Percentiles rank a stretch among this genome's conserved stretches.
These are phyloP conservation scores for Lipomyces kockii DNA, from an alignment of 805 yeast species.

Conservation along the genomic window DNA sequence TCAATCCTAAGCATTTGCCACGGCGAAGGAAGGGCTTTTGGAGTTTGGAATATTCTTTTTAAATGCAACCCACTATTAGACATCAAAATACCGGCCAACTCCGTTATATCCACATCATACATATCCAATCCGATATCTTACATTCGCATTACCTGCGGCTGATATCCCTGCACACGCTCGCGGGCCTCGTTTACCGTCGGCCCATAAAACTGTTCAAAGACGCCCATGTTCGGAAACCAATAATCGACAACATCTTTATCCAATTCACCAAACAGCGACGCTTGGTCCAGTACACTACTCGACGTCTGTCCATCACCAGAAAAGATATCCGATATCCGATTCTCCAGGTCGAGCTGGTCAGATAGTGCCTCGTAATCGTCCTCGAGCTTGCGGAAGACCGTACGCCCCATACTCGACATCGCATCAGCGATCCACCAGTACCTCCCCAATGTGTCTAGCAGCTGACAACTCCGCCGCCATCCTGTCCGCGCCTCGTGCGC, in stretches of 20 bases:
- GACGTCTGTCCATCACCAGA: constrained; percentile 6
- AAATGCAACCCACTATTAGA: not conserved
- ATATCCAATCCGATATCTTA: not conserved
- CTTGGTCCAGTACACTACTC: constrained; percentile 37
- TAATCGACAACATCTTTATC: constrained; percentile 38
- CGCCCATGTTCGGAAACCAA: constrained; percentile 37
- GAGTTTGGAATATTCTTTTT: not conserved
- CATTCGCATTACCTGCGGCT: not conserved
- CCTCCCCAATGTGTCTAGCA: constrained; percentile 27
- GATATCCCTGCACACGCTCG: not conserved
- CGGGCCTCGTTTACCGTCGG: not conserved
- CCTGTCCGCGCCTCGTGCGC: constrained; percentile 27
- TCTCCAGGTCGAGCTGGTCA: constrained; percentile 21
- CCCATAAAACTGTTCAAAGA: constrained; percentile 18
- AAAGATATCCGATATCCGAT: constrained; percentile 21
- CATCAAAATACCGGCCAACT: not conserved
- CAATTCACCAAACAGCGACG: constrained; percentile 38
- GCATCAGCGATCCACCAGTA: constrained; percentile 37
- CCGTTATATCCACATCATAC: not conserved
- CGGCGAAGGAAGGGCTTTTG: not conserved
- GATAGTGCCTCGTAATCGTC: constrained; percentile 24
- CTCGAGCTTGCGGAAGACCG: constrained; percentile 29
- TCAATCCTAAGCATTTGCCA: not conserved
- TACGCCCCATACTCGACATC: constrained; percentile 33
- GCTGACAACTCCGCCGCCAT: constrained; percentile 26